Evolutionary conservation across 306 rosid species (phyloP).

Genomic region (Glycine tomentella): DNA sequence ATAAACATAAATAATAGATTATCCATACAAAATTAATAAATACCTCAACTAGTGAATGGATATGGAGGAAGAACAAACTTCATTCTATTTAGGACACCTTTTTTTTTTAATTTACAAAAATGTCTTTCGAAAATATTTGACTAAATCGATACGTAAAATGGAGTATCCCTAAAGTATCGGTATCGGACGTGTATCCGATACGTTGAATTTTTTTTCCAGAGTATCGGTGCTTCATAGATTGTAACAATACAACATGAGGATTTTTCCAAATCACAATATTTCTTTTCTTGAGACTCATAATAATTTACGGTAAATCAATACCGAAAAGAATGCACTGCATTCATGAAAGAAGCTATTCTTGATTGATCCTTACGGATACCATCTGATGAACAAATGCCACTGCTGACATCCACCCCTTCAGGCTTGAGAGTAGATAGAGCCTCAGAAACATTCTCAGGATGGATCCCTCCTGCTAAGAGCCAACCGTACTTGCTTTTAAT

Average conservation of each 20-base stretch:
- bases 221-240: no score
- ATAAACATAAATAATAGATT: no score
- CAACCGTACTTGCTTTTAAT: conserved; percentile 87
- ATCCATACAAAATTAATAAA: no score
- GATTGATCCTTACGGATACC: conserved; percentile 78
- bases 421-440: conserved; percentile 77
- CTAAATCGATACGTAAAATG: no score
- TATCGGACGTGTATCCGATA: no score
- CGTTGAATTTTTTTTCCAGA: no score
- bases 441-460: conserved; percentile 70
- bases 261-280: conserved; percentile 8
- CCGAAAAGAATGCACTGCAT: conserved; percentile 57
- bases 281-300: conserved; percentile 27
- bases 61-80: no score
- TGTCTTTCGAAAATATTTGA: no score
- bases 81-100: no score
- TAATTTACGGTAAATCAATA: conserved; percentile 48
- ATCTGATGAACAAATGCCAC: conserved; percentile 85
- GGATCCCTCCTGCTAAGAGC: conserved; percentile 96
- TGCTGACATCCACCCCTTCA: conserved; percentile 87
- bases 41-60: no score
- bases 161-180: no score
- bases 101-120: no score
- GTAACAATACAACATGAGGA: neutral
- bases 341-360: conserved; percentile 67